Evolutionary conservation across 78 protist species (phyloP).

Genomic region (Dictyostelium firmibasis): DNA sequence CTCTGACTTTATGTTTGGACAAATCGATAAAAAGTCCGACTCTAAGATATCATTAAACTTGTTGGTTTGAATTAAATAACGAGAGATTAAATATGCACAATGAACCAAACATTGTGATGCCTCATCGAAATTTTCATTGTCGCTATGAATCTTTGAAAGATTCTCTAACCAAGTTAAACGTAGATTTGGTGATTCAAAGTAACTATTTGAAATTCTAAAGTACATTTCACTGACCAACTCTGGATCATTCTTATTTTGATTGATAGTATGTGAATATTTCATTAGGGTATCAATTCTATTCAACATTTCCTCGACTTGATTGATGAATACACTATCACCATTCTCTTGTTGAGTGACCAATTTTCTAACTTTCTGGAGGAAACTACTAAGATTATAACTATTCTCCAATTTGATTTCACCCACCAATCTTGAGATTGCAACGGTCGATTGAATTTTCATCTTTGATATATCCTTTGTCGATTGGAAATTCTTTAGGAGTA

Average conservation of each 20-base stretch:
- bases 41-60: background rate
- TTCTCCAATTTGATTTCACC: conserved; percentile 74
- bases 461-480: conserved; percentile 59
- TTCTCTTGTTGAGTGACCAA: background rate
- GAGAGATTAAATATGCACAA: conserved; percentile 43
- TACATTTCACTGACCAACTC: conserved; percentile 79
- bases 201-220: conserved; percentile 61
- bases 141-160: conserved; percentile 54
- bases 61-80: conserved; percentile 9
- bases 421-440: conserved; percentile 77
- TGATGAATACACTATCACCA: background rate
- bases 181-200: conserved; percentile 79
- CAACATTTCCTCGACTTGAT: conserved; percentile 76
- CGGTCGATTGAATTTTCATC: conserved; percentile 80
- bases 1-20: conserved; percentile 53
- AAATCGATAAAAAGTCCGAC: conserved; percentile 41
- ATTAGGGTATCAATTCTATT: conserved; percentile 55
- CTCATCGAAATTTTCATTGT: conserved; percentile 55
- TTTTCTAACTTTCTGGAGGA: conserved; percentile 8
- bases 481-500: conserved; percentile 41
- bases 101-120: conserved; percentile 70
- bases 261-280: conserved; percentile 56
- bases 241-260: conserved; percentile 49
- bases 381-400: conserved; percentile 20
- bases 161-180: conserved; percentile 82